Evolutionary conservation across 139 green algal species (phyloP).

Genomic region (Edaphochlamys debaryana): DNA sequence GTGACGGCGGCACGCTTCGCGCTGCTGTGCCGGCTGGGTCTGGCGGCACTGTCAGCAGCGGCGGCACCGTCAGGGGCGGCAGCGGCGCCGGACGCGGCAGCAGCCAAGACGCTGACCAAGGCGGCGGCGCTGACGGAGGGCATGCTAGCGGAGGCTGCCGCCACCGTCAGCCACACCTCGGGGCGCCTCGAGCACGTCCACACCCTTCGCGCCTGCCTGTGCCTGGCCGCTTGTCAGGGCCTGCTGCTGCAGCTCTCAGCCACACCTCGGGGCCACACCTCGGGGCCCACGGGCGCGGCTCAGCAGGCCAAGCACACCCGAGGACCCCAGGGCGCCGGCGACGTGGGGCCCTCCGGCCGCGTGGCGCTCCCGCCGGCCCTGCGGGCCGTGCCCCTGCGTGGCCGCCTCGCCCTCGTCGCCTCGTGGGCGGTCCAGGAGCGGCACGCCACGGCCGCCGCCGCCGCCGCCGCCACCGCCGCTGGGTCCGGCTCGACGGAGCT

Average conservation of each 20-base stretch:
- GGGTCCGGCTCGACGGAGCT: not conserved
- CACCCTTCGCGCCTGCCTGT: not conserved
- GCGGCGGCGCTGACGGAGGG: not conserved
- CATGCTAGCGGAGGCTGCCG: too few relatives aligned
- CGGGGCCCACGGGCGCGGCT: too few relatives aligned
- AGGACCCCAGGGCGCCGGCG: too few relatives aligned
- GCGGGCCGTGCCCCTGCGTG: too few relatives aligned
- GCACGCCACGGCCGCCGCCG: not conserved
- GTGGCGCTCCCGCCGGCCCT: too few relatives aligned
- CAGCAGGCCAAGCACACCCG: too few relatives aligned
- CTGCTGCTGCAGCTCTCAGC: not conserved
- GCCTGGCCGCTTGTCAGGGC: constrained; percentile 2
- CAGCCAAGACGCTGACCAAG: not conserved
- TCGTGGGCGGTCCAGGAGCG: not conserved
- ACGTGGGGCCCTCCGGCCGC: too few relatives aligned
- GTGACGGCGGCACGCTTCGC: not conserved
- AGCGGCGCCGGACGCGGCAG: not conserved
- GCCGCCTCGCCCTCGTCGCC: too few relatives aligned
- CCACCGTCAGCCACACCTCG: too few relatives aligned
- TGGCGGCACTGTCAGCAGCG: not conserved
- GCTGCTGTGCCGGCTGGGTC: not conserved
- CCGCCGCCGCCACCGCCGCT: not conserved
- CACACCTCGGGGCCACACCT: too few relatives aligned
- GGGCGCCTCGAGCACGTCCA: too few relatives aligned
- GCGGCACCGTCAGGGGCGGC: not conserved